A percentile compares a stretch with the other conserved stretches of the same genome.
phyloP scores from a whole-genome alignment of 1,284 basidiomycete species.

The Taiwanofungus camphoratus region DNA sequence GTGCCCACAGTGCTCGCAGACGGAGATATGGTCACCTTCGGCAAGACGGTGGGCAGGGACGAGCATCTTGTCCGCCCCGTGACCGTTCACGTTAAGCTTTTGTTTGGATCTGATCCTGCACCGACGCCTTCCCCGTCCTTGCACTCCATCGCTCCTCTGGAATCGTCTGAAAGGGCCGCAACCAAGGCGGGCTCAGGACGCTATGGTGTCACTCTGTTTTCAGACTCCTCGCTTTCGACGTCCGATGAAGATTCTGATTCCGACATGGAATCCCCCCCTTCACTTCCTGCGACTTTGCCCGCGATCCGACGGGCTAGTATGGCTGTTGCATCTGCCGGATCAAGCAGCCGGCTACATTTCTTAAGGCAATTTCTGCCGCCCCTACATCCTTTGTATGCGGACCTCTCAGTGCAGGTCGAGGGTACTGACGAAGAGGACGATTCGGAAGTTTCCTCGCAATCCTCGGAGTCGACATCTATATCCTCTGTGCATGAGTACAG shows the following conservation, averaged over 20 bases:
- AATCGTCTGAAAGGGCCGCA: conserved; percentile 11
- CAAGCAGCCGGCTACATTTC: background rate
- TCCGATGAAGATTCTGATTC: conserved; percentile 47
- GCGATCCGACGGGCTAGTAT: background rate
- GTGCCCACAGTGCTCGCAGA: conserved; percentile 45
- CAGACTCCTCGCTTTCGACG: conserved; percentile 31
- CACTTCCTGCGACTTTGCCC: conserved; percentile 3
- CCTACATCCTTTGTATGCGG: background rate
- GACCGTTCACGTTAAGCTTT: conserved; percentile 49
- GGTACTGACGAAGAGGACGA: conserved; percentile 1
- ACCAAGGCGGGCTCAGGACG: conserved; percentile 32
- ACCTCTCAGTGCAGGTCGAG: background rate
- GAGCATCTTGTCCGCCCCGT: conserved; percentile 54
- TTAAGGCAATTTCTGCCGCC: background rate
- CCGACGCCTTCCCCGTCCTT: conserved; percentile 2
- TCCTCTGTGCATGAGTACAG: too few species aligned
- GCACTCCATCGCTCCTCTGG: conserved; percentile 3
- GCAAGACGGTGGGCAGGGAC: conserved; percentile 61
- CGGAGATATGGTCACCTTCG: conserved; percentile 67
- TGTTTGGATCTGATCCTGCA: conserved; percentile 29
- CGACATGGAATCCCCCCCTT: conserved; percentile 38
- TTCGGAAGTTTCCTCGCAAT: background rate
- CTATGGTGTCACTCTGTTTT: conserved; percentile 48
- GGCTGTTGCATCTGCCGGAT: background rate
- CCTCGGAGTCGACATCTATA: background rate